phyloP scores from a whole-genome alignment of 352 stramenopile genomes.

The Globisporangium radiosum region DNA sequence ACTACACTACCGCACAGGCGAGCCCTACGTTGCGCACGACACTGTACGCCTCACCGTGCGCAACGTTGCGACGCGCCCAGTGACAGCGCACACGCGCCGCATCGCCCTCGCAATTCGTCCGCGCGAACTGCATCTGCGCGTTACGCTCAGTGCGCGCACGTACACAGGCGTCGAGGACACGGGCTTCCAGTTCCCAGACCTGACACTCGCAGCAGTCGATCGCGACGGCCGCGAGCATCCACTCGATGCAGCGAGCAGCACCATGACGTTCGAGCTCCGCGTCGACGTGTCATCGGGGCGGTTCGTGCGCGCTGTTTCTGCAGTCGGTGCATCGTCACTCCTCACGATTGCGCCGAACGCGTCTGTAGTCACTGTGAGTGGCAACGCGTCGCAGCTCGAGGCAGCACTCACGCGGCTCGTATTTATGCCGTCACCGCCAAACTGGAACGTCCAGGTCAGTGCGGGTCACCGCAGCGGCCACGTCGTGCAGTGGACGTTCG shows the following conservation, averaged over 20 bases:
- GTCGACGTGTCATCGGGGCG: slow-evolving; percentile 17
- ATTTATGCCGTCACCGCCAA: slow-evolving; percentile 33
- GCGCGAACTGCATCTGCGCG: slow-evolving; percentile 20
- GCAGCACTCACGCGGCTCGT: slow-evolving; percentile 19
- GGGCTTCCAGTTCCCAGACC: slow-evolving; percentile 34
- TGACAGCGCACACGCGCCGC: slow-evolving; percentile 13
- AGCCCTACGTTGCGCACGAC: slow-evolving; percentile 12
- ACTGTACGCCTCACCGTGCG: slow-evolving; percentile 13
- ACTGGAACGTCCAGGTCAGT: slow-evolving; percentile 42
- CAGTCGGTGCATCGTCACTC: background rate
- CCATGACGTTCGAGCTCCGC: slow-evolving; percentile 12
- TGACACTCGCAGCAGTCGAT: slow-evolving; percentile 16
- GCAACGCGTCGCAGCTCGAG: slow-evolving; percentile 14
- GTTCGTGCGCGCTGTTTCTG: slow-evolving; percentile 4
- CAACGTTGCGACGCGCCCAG: slow-evolving; percentile 6
- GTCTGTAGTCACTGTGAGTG: slow-evolving; percentile 5
- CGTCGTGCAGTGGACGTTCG: slow-evolving; percentile 45
- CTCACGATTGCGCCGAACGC: background rate
- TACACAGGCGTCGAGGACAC: slow-evolving; percentile 31
- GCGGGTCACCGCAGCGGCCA: slow-evolving; percentile 2
- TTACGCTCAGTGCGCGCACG: slow-evolving; percentile 19
- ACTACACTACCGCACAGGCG: slow-evolving; percentile 16
- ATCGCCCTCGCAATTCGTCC: slow-evolving; percentile 20
- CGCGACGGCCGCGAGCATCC: background rate
- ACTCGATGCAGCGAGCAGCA: background rate